phyloP scores from a whole-genome alignment of 139 green algal species.

The Asterochloris erici region DNA sequence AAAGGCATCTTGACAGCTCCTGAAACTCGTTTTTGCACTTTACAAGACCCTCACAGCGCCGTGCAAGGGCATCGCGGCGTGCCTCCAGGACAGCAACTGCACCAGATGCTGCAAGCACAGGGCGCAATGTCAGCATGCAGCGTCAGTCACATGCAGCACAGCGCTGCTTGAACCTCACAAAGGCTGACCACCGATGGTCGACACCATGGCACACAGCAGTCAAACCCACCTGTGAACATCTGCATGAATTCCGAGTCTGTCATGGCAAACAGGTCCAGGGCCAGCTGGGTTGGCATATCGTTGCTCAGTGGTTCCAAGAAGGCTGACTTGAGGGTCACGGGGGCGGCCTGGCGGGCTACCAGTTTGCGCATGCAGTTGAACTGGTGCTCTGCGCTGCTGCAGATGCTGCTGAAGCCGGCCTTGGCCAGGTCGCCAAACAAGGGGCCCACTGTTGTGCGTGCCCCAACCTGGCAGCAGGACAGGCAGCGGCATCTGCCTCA shows the following conservation, averaged over 20 bases:
- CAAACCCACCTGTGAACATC: constrained; percentile 64
- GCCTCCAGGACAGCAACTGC: constrained; percentile 57
- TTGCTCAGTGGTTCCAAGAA: constrained; percentile 75
- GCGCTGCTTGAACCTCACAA: not conserved
- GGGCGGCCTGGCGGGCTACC: constrained; percentile 62
- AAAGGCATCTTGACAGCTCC: constrained; percentile 43
- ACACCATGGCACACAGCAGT: not conserved
- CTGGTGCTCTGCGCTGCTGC: constrained; percentile 36
- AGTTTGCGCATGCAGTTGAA: constrained; percentile 49
- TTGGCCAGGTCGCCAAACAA: constrained; percentile 16
- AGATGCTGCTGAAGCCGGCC: constrained; percentile 15
- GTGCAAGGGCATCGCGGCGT: constrained; percentile 61
- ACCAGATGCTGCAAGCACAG: constrained; percentile 49
- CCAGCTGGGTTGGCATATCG: constrained; percentile 53
- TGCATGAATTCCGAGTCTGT: constrained; percentile 71
- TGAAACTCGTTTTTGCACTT: constrained; percentile 37
- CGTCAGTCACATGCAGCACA: not conserved
- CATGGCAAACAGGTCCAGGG: constrained; percentile 68
- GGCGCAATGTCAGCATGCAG: not conserved
- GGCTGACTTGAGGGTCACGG: constrained; percentile 73
- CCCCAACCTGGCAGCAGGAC: no score
- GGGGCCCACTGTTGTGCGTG: no score
- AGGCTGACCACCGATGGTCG: not conserved
- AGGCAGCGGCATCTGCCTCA: no score
- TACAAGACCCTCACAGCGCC: constrained; percentile 64